These are phyloP conservation scores for Aquilaria agallochum DNA, from an alignment of 441 rosid species.

Conservation along the genomic window DNA sequence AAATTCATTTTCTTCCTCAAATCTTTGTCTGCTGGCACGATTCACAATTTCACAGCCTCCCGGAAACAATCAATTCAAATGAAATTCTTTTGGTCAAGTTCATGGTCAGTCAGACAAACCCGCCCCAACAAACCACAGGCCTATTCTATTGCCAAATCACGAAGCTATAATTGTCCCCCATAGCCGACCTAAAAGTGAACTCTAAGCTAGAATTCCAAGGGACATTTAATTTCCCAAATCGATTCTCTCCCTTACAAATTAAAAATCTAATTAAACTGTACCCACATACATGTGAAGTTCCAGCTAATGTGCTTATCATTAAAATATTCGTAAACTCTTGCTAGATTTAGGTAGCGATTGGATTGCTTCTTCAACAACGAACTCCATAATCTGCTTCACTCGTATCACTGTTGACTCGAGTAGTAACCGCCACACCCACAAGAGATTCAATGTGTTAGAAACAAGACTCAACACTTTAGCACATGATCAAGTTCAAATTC, in stretches of 20 bases:
- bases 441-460: too few species aligned
- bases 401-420: too few species aligned
- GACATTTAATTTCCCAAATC: slow-evolving; percentile 42
- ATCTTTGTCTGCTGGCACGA: too few species aligned
- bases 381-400: slow-evolving; percentile 15
- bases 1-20: too few species aligned
- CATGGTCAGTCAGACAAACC: slow-evolving; percentile 29
- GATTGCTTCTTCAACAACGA: slow-evolving; percentile 59
- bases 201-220: slow-evolving; percentile 30
- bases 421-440: too few species aligned
- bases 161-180: slow-evolving; percentile 61
- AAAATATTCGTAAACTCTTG: slow-evolving; percentile 32
- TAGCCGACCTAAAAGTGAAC: slow-evolving; percentile 42
- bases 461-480: too few species aligned
- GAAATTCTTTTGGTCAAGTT: slow-evolving; percentile 18
- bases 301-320: slow-evolving; percentile 57
- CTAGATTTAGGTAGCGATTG: slow-evolving; percentile 30
- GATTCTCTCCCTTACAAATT: slow-evolving; percentile 56
- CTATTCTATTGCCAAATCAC: slow-evolving; percentile 37
- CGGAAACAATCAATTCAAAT: slow-evolving; percentile 70
- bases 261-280: slow-evolving; percentile 36
- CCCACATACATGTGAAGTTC: slow-evolving; percentile 78
- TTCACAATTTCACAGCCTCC: slow-evolving; percentile 8
- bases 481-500: too few species aligned
- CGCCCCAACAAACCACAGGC: slow-evolving; percentile 81